Percentiles rank a stretch among this genome's conserved stretches.
Evolutionary conservation across 164 flowering plant species (phyloP).

Genomic region (Umbellularia californica): DNA sequence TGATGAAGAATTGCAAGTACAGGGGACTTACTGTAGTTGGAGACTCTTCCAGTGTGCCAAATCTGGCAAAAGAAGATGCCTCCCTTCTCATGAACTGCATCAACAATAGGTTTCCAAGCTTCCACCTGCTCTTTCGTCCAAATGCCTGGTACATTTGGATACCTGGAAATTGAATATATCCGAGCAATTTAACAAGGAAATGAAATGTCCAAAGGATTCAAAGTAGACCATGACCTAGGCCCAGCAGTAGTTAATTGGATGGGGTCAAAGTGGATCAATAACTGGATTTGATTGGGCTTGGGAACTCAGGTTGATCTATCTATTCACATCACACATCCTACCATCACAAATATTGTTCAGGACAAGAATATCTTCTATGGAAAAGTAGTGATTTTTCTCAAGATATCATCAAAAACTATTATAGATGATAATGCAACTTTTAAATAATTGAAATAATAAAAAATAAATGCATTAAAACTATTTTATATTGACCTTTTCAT

Average conservation of each 20-base stretch:
- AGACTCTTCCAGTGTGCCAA: slow-evolving; percentile 49
- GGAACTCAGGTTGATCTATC: no score
- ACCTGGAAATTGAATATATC: slow-evolving; percentile 15
- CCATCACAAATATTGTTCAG: no score
- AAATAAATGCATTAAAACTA: no score
- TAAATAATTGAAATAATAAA: no score
- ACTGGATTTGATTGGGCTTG: not conserved
- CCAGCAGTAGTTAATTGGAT: not conserved
- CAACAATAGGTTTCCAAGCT: slow-evolving; percentile 54
- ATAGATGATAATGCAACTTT: no score
- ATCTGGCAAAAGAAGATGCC: slow-evolving; percentile 48
- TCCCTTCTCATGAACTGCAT: slow-evolving; percentile 53
- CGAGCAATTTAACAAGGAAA: not conserved
- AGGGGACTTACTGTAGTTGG: slow-evolving; percentile 20
- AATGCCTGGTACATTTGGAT: slow-evolving; percentile 40
- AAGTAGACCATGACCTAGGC: not conserved
- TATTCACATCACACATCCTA: no score
- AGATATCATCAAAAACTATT: no score
- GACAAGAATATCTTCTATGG: no score
- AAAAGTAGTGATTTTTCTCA: no score
- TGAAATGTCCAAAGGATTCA: not conserved
- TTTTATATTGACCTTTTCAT: no score
- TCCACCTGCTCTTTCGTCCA: slow-evolving; percentile 55
- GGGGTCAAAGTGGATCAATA: no score
- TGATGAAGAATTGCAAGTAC: not conserved